phyloP scores from a whole-genome alignment of 1,284 basidiomycete species.

The Blastosporella zonata region DNA sequence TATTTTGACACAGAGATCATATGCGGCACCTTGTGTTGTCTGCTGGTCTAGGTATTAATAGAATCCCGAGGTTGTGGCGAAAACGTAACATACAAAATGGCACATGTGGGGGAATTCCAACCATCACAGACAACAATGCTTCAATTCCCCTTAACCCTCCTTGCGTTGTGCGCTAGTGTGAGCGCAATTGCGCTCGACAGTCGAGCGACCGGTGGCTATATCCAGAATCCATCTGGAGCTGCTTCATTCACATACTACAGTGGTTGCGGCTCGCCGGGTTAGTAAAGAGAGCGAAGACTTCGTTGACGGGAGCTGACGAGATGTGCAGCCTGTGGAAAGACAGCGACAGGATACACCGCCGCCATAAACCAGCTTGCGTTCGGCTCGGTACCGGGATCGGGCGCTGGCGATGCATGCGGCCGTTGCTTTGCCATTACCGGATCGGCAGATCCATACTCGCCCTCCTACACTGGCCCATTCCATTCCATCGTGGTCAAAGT shows the following conservation, averaged over 20 bases:
- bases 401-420: constrained; percentile 59
- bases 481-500: constrained; percentile 55
- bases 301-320: not conserved
- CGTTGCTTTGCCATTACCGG: constrained; percentile 55
- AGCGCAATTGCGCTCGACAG: constrained; percentile 26
- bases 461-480: constrained; percentile 49
- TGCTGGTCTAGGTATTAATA: not conserved
- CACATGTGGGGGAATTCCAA: constrained; percentile 13
- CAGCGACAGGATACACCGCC: constrained; percentile 50
- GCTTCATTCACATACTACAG: constrained; percentile 57
- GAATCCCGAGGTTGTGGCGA: constrained; percentile 18
- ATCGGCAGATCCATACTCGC: constrained; percentile 50
- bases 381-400: constrained; percentile 45
- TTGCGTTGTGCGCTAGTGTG: constrained; percentile 19
- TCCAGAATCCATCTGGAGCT: constrained; percentile 47
- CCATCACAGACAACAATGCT: constrained; percentile 2
- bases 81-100: constrained; percentile 7
- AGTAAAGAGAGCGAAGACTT: constrained; percentile 2
- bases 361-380: constrained; percentile 56
- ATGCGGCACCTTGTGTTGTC: not conserved
- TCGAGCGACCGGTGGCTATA: constrained; percentile 46
- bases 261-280: constrained; percentile 47
- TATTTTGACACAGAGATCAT: not conserved
- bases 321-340: constrained; percentile 47
- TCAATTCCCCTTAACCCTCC: constrained; percentile 19